Conservation (phyloP, 495 filamentous ascomycete genomes). For the Thermothielavioides terrestris region DNA sequence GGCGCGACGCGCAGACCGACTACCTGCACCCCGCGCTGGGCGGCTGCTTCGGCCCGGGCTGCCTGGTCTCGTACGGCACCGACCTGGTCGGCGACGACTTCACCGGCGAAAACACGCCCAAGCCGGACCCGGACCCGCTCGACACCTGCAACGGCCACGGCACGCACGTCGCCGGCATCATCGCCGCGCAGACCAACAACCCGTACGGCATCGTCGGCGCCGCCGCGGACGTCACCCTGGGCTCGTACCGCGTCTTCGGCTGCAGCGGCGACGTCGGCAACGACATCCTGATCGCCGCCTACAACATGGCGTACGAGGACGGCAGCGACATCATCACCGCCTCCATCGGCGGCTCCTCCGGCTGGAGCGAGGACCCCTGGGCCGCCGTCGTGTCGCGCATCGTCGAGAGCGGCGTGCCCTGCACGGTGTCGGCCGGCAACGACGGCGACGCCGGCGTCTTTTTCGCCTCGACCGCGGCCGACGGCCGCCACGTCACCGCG, state of each 20-base stretch:
- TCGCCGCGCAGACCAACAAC: conserved; percentile 45
- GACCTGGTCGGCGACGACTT: conserved; percentile 48
- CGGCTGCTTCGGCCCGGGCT: conserved; percentile 47
- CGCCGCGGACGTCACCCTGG: conserved; percentile 45
- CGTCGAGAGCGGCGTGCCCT: conserved; percentile 47
- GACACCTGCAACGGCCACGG: conserved; percentile 42
- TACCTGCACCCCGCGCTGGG: conserved; percentile 51
- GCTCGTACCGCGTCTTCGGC: conserved; percentile 48
- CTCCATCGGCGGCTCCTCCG: conserved; percentile 47
- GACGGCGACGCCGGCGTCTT: conserved; percentile 45
- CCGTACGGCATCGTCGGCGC: conserved; percentile 46
- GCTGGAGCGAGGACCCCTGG: conserved; percentile 51
- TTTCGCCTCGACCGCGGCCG: conserved; percentile 46
- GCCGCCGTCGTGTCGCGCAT: conserved; percentile 45
- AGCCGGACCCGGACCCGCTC: conserved; percentile 39
- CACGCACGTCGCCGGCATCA: conserved; percentile 45
- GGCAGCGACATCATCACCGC: conserved; percentile 53
- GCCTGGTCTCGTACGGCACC: conserved; percentile 45
- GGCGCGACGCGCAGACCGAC: conserved; percentile 41
- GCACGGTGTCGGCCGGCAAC: conserved; percentile 49
- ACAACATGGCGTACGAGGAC: conserved; percentile 48
- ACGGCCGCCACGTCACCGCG: conserved; percentile 41
- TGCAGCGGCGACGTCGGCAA: conserved; percentile 39
- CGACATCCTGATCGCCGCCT: conserved; percentile 48
- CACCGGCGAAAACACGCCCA: conserved; percentile 32